phyloP scores from a whole-genome alignment of 225 moss, liverwort and hornwort genomes.

The Climacium dendroides region DNA sequence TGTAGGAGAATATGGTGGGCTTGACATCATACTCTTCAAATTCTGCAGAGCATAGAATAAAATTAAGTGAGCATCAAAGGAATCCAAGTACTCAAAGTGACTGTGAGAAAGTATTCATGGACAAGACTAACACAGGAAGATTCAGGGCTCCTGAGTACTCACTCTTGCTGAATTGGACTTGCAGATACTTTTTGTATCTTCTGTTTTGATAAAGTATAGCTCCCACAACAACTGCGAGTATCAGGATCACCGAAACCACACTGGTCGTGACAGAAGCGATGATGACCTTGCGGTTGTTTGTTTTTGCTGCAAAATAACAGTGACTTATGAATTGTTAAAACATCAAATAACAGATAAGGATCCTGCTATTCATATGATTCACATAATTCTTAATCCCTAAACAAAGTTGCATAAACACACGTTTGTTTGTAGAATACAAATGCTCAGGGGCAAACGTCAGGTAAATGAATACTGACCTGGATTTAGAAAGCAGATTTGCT shows the following conservation, averaged over 20 bases:
- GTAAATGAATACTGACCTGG: too few relatives aligned
- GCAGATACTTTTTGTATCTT: background rate
- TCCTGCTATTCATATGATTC: background rate
- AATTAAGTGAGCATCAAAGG: too few relatives aligned
- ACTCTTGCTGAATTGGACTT: background rate
- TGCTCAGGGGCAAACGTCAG: too few relatives aligned
- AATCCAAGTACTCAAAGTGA: too few relatives aligned
- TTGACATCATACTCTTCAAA: too few relatives aligned
- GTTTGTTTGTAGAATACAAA: background rate
- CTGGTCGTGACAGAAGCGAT: background rate
- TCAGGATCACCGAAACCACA: background rate
- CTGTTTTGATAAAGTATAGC: background rate
- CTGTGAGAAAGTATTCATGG: too few relatives aligned
- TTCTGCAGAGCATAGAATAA: too few relatives aligned
- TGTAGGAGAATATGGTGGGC: too few relatives aligned
- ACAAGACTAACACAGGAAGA: too few relatives aligned
- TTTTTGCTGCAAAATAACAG: background rate
- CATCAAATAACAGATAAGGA: background rate
- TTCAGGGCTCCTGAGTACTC: too few relatives aligned
- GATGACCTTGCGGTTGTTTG: background rate
- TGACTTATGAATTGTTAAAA: too few relatives aligned
- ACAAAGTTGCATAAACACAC: background rate
- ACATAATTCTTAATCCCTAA: background rate
- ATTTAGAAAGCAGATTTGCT: too few relatives aligned
- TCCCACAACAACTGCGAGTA: background rate